These are phyloP conservation scores for Trichoderma arundinaceum DNA, from an alignment of 2,329 filamentous ascomycete genomes.

Conservation along the genomic window DNA sequence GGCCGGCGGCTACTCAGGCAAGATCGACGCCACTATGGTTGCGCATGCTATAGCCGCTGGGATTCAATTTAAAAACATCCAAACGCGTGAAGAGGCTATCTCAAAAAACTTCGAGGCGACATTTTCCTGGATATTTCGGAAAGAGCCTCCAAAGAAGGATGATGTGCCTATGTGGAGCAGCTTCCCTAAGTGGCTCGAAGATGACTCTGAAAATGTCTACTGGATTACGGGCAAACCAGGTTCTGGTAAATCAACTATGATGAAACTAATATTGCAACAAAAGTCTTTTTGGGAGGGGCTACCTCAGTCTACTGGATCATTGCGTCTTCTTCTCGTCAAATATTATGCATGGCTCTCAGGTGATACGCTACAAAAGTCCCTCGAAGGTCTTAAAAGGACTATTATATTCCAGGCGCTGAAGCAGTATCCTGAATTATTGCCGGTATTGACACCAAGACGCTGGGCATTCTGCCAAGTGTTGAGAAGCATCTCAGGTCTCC, in stretches of 20 bases:
- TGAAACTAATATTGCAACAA: background rate
- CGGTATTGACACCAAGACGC: background rate
- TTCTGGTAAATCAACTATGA: background rate
- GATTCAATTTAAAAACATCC: background rate
- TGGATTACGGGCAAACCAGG: conserved; percentile 13
- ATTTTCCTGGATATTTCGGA: background rate
- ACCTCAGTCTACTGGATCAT: background rate
- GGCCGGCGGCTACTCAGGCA: background rate
- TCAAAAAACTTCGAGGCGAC: background rate
- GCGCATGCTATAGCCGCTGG: background rate
- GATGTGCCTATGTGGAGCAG: background rate
- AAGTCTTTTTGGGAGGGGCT: background rate
- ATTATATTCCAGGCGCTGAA: background rate
- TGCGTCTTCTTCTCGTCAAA: background rate
- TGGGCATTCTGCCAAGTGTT: background rate
- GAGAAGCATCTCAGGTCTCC: background rate
- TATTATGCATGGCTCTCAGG: background rate
- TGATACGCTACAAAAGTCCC: background rate
- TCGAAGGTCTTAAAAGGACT: background rate
- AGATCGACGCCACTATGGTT: background rate
- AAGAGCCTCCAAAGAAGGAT: background rate
- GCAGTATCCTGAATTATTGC: background rate
- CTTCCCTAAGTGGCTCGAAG: background rate
- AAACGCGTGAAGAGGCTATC: background rate
- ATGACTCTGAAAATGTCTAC: background rate